Conservation (phyloP, 495 filamentous ascomycete genomes). For the Echria macrotheca region DNA sequence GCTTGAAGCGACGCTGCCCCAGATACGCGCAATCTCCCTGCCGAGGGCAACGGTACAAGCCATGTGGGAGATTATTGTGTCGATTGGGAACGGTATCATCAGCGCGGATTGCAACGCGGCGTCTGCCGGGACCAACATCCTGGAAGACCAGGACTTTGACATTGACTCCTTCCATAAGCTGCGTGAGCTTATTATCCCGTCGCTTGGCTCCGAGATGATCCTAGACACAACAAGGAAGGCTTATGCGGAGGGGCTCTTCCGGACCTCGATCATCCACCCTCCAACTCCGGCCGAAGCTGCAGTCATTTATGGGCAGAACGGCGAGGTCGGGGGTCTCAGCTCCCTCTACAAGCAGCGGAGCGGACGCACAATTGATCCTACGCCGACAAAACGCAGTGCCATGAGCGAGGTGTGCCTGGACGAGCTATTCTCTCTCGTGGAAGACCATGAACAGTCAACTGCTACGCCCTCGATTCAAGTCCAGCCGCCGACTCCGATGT, state of each 20-base stretch:
- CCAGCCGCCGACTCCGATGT: conserved; percentile 23
- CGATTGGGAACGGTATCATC: conserved; percentile 54
- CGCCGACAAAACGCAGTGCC: conserved; percentile 56
- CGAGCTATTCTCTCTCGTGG: conserved; percentile 70
- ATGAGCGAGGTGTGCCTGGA: conserved; percentile 80
- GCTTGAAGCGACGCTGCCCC: conserved; percentile 59
- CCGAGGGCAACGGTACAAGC: conserved; percentile 36
- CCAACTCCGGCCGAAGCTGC: conserved; percentile 61
- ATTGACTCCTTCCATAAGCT: conserved; percentile 65
- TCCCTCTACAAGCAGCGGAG: conserved; percentile 58
- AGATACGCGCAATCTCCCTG: conserved; percentile 53
- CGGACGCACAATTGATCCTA: conserved; percentile 65
- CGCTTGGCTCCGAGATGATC: conserved; percentile 60
- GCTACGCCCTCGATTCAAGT: conserved; percentile 23
- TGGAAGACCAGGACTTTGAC: conserved; percentile 70
- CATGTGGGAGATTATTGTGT: conserved; percentile 57
- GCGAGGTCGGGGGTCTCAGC: conserved; percentile 50
- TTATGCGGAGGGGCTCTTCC: conserved; percentile 74
- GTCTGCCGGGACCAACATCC: conserved; percentile 37
- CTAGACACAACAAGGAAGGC: conserved; percentile 60
- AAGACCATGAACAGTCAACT: conserved; percentile 34
- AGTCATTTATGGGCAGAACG: conserved; percentile 27
- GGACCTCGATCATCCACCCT: conserved; percentile 73
- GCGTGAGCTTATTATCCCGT: conserved; percentile 65
- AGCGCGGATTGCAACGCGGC: conserved; percentile 48